Evolutionary conservation across 164 flowering plant genomes (phyloP).

Genomic region (Paratinospora sagittata): DNA sequence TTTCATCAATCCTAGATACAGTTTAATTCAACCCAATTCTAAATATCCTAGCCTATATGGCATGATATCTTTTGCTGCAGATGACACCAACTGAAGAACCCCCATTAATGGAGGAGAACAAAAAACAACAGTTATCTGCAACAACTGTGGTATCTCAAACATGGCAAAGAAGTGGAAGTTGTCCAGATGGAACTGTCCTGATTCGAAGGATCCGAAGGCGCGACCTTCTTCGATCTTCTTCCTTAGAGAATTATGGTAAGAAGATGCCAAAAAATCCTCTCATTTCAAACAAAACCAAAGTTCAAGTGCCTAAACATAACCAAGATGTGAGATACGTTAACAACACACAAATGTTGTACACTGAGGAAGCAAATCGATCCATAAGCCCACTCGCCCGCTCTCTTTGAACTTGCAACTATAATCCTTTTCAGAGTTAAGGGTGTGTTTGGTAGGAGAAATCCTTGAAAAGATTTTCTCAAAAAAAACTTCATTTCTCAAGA

Average conservation of each 20-base stretch:
- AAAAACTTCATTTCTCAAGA: too few relatives aligned
- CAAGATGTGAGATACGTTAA: background rate
- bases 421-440: too few relatives aligned
- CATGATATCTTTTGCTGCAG: conserved; percentile 15
- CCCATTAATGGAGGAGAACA: background rate
- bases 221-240: conserved; percentile 3
- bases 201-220: conserved; percentile 29
- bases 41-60: background rate
- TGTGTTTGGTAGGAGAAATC: too few relatives aligned
- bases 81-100: conserved; percentile 28
- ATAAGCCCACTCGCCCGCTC: too few relatives aligned
- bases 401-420: background rate
- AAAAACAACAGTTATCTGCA: conserved; percentile 1
- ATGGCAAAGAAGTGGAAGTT: conserved; percentile 55
- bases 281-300: background rate
- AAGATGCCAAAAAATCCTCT: conserved; percentile 14
- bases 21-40: background rate
- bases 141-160: conserved; percentile 19
- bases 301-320: background rate
- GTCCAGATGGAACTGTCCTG: conserved; percentile 55
- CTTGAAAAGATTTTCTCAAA: too few relatives aligned
- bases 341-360: background rate
- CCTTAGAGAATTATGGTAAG: conserved; percentile 23
- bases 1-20: background rate
- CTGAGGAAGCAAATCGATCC: conserved; percentile 2